Evolutionary conservation across 148 eudicot species (phyloP), one percentile per base, ranked within the genome.

Genomic region (Spergularia marina): DNA sequence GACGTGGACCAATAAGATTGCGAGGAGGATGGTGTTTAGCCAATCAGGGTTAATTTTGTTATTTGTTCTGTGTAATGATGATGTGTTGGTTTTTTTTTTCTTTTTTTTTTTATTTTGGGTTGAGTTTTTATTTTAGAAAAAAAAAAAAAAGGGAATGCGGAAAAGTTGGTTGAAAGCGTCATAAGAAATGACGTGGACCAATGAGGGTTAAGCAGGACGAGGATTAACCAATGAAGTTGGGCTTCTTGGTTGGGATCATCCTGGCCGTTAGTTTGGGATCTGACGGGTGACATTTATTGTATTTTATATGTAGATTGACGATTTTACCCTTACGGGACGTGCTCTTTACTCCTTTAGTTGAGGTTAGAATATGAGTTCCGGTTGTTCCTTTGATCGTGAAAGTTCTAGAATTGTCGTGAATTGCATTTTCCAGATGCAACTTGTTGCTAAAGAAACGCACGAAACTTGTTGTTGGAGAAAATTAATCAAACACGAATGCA

Each of bases 1-100:
- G 80, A 84, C 80, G 85, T 90, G 94, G 87, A 82, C 89, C 90
- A 86, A 85, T 88, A 2, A 52, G 68, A 57, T 41, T 30, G 58
- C 12, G 59, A 53, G 34, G 34, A 3, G 62, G 53, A 8, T 30
- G 36, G 54, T 30, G 8, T 21, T 68, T 0, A 21, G 68, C 85
- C 87, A 82, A 87, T 76, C 36, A 76, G 64, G 21, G 54, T 64
- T 4, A 30, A 54, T 62, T 14, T 14, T 49, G 10, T 21, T 16
- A 36, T 41, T 21, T 36, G 34, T 21, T 65, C 18, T 62, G 69
- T 49, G 59, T 12, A 14, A 14, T 60, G 12, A 14, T 60, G 12
- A 53, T 20, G 59, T 61, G 10, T 49, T 60, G 16, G 44, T 51
- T 52, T n/a, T 47, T 72, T 40, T 10, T 65, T 15, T 0, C 0